A percentile compares a stretch with the other conserved stretches of the same genome.
Conservation (phyloP, 768 basidiomycete species). For the Neoboletus magnificus region DNA sequence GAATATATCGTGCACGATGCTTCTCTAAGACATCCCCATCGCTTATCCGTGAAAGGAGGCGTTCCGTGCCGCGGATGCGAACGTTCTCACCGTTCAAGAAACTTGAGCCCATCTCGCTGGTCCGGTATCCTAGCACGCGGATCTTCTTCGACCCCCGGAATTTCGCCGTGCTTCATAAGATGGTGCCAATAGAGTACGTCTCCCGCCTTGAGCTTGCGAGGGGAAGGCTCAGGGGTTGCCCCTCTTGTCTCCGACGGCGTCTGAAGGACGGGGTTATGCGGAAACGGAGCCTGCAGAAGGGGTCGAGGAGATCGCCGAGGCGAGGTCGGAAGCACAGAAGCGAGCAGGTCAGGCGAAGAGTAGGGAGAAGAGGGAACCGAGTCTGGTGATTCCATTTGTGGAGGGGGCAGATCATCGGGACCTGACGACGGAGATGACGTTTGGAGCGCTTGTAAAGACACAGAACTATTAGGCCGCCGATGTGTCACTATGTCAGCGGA, state of each 20-base stretch:
- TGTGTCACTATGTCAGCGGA: conserved; percentile 27
- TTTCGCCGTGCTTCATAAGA: conserved; percentile 66
- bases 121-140: conserved; percentile 42
- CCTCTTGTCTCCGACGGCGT: conserved; percentile 12
- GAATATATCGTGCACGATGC: conserved; percentile 23
- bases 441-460: conserved; percentile 20
- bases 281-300: conserved; percentile 11
- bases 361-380: conserved; percentile 18
- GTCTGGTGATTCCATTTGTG: conserved; percentile 23
- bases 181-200: conserved; percentile 77
- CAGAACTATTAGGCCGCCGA: conserved; percentile 5
- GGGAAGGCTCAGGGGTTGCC: conserved; percentile 21
- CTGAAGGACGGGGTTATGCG: conserved; percentile 7
- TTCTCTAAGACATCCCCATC: conserved; percentile 2
- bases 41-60: conserved; percentile 9
- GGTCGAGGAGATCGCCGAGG: conserved; percentile 24
- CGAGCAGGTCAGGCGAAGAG: conserved; percentile 25
- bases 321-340: conserved; percentile 18
- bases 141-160: conserved; percentile 65
- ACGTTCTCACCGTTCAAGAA: conserved; percentile 29
- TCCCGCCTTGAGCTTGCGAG: conserved; percentile 49
- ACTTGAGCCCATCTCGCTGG: conserved; percentile 2
- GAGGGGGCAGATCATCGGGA: conserved; percentile 23
- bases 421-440: conserved; percentile 11
- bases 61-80: conserved; percentile 9